Conservation (phyloP, 2,329 filamentous ascomycete species). For the Claviceps arundinis region DNA sequence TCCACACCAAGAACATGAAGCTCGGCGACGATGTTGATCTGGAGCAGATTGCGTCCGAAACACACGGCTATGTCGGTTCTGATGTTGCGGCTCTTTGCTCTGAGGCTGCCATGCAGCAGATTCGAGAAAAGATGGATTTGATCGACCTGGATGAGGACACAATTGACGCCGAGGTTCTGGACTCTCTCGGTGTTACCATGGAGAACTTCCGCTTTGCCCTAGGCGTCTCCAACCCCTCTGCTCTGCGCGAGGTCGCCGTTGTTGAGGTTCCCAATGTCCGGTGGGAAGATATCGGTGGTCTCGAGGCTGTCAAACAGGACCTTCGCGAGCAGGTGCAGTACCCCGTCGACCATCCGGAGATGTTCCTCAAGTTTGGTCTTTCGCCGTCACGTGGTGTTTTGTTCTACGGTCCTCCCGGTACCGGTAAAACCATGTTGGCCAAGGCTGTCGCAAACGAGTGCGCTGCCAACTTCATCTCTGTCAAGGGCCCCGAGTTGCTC, state of each 20-base stretch:
- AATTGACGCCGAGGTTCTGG: slow-evolving; percentile 94
- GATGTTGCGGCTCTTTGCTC: slow-evolving; percentile 97
- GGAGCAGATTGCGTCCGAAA: slow-evolving; percentile 92
- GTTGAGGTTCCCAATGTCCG: slow-evolving; percentile 98
- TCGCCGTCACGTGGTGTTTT: slow-evolving; percentile 96
- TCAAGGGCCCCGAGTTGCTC: slow-evolving; percentile 95
- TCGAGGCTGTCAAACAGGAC: slow-evolving; percentile 97
- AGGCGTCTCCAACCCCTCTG: slow-evolving; percentile 95
- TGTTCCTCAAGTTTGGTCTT: slow-evolving; percentile 99
- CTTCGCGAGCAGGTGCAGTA: slow-evolving; percentile 98
- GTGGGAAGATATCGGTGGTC: slow-evolving; percentile 99
- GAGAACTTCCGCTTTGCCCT: slow-evolving; percentile 99
- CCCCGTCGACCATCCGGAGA: slow-evolving; percentile 97
- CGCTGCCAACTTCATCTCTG: slow-evolving; percentile 97
- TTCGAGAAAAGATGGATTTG: slow-evolving; percentile 99
- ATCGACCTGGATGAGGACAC: slow-evolving; percentile 98
- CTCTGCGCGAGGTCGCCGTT: slow-evolving; percentile 94
- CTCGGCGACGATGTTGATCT: slow-evolving; percentile 91
- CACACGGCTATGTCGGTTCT: slow-evolving; percentile 96
- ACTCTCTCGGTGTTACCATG: slow-evolving; percentile 97
- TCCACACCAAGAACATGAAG: slow-evolving; percentile 99
- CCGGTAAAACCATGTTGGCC: slow-evolving; percentile 98
- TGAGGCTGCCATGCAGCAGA: slow-evolving; percentile 99
- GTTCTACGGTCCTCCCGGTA: slow-evolving; percentile 98
- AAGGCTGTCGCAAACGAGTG: slow-evolving; percentile 99